These are phyloP conservation scores for Pseudoneurospora amorphoporcata DNA, from an alignment of 495 filamentous ascomycete species.

Conservation along the genomic window DNA sequence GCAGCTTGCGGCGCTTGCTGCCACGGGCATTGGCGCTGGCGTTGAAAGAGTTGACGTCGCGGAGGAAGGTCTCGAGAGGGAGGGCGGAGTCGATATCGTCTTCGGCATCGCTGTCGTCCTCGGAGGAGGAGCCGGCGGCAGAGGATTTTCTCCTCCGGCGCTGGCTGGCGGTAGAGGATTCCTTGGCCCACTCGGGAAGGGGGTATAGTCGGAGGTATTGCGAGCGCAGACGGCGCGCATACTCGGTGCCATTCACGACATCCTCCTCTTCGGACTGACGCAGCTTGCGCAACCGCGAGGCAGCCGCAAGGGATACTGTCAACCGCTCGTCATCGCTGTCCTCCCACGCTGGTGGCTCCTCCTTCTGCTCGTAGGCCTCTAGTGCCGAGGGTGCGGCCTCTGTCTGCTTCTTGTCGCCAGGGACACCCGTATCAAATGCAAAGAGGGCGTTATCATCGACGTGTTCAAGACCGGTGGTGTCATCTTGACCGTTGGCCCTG, in stretches of 20 bases:
- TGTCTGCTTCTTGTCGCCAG: slow-evolving; percentile 23
- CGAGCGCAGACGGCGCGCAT: slow-evolving; percentile 62
- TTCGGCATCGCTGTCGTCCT: slow-evolving; percentile 52
- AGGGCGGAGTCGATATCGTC: slow-evolving; percentile 51
- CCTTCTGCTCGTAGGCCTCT: slow-evolving; percentile 21
- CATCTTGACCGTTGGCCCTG: slow-evolving; percentile 11
- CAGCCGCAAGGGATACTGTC: slow-evolving; percentile 66
- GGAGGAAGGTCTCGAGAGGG: slow-evolving; percentile 72
- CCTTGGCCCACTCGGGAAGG: slow-evolving; percentile 64
- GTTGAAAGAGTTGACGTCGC: slow-evolving; percentile 48
- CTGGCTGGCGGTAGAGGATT: slow-evolving; percentile 37
- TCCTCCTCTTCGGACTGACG: slow-evolving; percentile 73
- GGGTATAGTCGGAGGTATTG: slow-evolving; percentile 78
- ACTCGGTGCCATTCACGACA: slow-evolving; percentile 74
- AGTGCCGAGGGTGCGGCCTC: slow-evolving; percentile 28
- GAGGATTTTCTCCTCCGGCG: slow-evolving; percentile 44
- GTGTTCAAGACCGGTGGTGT: slow-evolving; percentile 34
- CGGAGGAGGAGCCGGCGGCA: slow-evolving; percentile 42
- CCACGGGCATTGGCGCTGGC: slow-evolving; percentile 22
- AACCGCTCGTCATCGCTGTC: slow-evolving; percentile 93
- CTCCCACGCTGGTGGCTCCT: slow-evolving; percentile 60
- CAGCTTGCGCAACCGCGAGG: slow-evolving; percentile 67
- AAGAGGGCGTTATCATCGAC: slow-evolving; percentile 53
- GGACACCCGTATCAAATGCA: slow-evolving; percentile 34
- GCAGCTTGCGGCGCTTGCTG: slow-evolving; percentile 51